A percentile compares a stretch with the other conserved stretches of the same genome.
phyloP scores from a whole-genome alignment of 176 grass and related monocot species.

The Panicum miliaceum region DNA sequence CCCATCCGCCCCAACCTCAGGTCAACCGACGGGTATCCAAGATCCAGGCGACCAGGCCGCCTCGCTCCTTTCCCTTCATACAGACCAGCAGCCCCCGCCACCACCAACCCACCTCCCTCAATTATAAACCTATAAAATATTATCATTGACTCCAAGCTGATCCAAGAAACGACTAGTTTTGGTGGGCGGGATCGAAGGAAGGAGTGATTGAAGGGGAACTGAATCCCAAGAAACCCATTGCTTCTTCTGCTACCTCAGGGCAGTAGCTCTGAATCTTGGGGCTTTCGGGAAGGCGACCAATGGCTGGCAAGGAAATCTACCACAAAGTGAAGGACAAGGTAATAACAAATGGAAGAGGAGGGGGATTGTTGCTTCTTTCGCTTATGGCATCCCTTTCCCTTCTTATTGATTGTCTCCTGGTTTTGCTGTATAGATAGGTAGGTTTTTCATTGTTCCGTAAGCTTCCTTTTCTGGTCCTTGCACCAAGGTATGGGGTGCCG shows the following conservation, averaged over 20 bases:
- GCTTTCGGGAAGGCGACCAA: constrained; percentile 9
- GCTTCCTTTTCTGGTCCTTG: neutral
- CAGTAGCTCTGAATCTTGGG: constrained; percentile 19
- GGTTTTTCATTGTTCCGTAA: constrained; percentile 2
- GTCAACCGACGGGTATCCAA: constrained; percentile 52
- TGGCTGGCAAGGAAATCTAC: constrained; percentile 72
- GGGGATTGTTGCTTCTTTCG: neutral
- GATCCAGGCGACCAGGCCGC: constrained; percentile 9
- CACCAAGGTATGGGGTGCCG: neutral
- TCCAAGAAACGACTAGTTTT: constrained; percentile 13
- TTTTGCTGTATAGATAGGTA: neutral
- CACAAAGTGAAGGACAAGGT: constrained; percentile 73
- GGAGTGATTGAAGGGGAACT: constrained; percentile 19
- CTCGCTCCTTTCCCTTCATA: neutral
- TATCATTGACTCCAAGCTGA: constrained; percentile 36
- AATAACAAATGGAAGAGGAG: constrained; percentile 18
- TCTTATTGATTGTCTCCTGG: neutral
- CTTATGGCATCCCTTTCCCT: neutral
- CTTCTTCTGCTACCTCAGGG: neutral
- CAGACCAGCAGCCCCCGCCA: neutral
- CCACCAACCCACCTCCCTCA: constrained; percentile 39
- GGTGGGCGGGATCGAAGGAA: constrained; percentile 9
- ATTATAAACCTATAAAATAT: constrained; percentile 35
- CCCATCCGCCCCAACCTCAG: neutral
- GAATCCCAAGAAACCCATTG: constrained; percentile 33